Conservation (phyloP, 208 protist species). For the Angomonas desouzai region DNA sequence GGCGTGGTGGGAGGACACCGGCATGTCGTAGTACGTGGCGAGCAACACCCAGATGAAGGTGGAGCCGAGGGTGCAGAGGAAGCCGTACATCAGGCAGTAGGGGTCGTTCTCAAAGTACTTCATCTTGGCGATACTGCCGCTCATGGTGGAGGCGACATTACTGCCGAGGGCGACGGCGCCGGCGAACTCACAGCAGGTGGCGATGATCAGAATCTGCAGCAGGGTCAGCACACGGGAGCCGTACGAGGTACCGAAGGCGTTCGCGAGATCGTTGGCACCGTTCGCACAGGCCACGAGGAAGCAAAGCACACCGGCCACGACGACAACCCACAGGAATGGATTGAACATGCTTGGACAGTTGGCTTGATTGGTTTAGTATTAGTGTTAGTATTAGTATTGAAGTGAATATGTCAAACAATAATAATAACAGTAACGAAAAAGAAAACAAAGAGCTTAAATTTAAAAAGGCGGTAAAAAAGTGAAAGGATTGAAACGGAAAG, state of each 20-base stretch:
- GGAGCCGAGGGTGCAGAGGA: constrained; percentile 45
- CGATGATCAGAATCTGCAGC: constrained; percentile 66
- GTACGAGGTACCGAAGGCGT: constrained; percentile 86
- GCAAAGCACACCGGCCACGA: constrained; percentile 54
- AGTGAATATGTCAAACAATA: not conserved
- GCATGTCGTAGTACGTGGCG: constrained; percentile 39
- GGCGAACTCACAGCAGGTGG: constrained; percentile 61
- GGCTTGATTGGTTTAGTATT: not conserved
- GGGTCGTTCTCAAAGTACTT: constrained; percentile 39
- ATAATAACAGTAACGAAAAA: constrained; percentile 12
- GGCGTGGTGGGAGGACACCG: constrained; percentile 61
- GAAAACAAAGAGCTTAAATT: constrained; percentile 5
- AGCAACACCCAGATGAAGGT: constrained; percentile 50
- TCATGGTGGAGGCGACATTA: constrained; percentile 57
- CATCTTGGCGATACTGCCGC: constrained; percentile 52
- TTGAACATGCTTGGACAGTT: constrained; percentile 23
- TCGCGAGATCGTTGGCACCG: constrained; percentile 87
- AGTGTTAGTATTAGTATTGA: not conserved
- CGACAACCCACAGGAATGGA: constrained; percentile 70
- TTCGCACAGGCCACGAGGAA: constrained; percentile 74
- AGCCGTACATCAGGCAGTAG: constrained; percentile 75
- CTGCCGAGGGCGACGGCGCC: constrained; percentile 58
- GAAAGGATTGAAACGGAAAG: too few relatives aligned
- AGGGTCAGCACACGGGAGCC: constrained; percentile 65
- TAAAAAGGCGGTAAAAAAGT: not conserved